phyloP scores from a whole-genome alignment of 768 basidiomycete species.

The Saitozyma podzolica region DNA sequence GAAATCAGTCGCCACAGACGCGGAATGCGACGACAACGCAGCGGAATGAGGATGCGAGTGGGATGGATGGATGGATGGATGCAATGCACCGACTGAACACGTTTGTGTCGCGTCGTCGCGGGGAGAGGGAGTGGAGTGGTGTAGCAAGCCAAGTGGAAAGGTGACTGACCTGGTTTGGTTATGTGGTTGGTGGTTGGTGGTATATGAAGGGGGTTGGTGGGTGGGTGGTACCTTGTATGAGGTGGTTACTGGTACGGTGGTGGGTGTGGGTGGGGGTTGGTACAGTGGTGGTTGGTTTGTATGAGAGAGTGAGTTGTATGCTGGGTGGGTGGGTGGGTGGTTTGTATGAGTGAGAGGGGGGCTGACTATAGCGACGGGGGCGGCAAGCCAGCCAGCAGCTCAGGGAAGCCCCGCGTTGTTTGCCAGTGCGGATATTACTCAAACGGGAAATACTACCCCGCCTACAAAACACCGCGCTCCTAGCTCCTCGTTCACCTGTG shows the following conservation, averaged over 20 bases:
- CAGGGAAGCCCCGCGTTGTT: background rate
- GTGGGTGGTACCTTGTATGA: slow-evolving; percentile 1
- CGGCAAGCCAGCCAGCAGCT: background rate
- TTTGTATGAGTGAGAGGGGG: background rate
- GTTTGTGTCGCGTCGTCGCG: too few species aligned
- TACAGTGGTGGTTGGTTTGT: slow-evolving; percentile 4
- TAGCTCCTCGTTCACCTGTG: background rate
- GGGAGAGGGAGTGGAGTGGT: background rate
- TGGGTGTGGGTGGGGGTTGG: slow-evolving; percentile 1
- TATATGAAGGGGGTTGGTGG: background rate
- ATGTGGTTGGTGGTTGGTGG: background rate
- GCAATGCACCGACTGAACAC: too few species aligned
- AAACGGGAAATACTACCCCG: background rate
- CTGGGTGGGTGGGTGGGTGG: slow-evolving; percentile 8
- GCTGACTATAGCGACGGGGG: background rate
- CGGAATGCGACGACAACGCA: too few species aligned
- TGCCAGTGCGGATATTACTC: background rate
- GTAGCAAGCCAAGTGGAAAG: background rate
- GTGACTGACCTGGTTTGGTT: background rate
- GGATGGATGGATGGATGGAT: too few species aligned
- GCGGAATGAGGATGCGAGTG: too few species aligned
- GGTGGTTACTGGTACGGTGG: slow-evolving; percentile 3
- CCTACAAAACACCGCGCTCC: background rate
- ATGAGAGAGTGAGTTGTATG: background rate
- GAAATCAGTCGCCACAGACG: slow-evolving; percentile 6